Conservation (phyloP, 768 basidiomycete species). For the Dentipellis sp. region DNA sequence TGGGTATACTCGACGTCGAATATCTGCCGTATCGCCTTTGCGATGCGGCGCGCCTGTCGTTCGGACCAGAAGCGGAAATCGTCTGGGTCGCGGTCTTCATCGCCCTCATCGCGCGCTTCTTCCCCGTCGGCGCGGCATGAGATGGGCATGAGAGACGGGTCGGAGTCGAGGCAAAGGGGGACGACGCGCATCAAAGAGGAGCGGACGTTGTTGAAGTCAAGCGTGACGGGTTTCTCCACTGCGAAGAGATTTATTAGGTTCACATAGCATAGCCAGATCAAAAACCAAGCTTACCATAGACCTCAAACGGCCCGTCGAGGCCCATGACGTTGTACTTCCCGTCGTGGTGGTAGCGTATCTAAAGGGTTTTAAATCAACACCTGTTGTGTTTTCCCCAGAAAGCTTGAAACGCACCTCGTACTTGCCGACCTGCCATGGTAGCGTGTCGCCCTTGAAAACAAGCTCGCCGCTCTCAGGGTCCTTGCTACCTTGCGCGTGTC, state of each 20-base stretch:
- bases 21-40: slow-evolving; percentile 63
- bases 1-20: slow-evolving; percentile 85
- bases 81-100: slow-evolving; percentile 58
- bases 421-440: slow-evolving; percentile 79
- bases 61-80: slow-evolving; percentile 95
- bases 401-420: slow-evolving; percentile 59
- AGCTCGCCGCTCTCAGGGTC: slow-evolving; percentile 54
- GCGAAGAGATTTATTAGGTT: slow-evolving; percentile 9
- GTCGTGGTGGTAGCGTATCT: slow-evolving; percentile 92
- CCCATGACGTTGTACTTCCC: slow-evolving; percentile 96
- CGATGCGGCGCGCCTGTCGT: slow-evolving; percentile 84
- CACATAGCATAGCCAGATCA: neutral
- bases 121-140: slow-evolving; percentile 33
- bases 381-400: neutral
- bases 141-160: slow-evolving; percentile 67
- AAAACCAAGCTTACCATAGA: slow-evolving; percentile 55
- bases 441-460: slow-evolving; percentile 64
- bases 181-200: slow-evolving; percentile 67
- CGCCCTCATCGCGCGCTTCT: slow-evolving; percentile 19
- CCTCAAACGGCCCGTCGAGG: slow-evolving; percentile 75
- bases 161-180: slow-evolving; percentile 78
- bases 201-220: slow-evolving; percentile 61
- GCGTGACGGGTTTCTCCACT: slow-evolving; percentile 63
- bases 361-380: neutral
- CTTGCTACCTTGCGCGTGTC: slow-evolving; percentile 23